Evolutionary conservation across 768 basidiomycete genomes (phyloP).

Genomic region (Tricholoma sp.): DNA sequence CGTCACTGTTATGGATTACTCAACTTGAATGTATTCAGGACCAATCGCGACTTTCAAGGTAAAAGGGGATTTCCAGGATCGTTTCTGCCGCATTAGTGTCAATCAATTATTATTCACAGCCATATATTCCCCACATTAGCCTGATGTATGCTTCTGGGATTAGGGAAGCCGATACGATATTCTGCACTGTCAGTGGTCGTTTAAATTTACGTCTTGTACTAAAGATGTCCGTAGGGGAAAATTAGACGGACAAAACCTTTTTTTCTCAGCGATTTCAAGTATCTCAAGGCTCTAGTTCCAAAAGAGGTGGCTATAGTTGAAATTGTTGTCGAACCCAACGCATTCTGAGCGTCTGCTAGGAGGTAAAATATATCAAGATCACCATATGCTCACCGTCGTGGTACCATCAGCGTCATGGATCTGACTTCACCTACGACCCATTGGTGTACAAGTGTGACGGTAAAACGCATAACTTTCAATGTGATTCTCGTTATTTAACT

Average conservation of each 20-base stretch:
- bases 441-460: constrained; percentile 59
- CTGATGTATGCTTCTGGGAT: constrained; percentile 37
- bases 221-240: constrained; percentile 42
- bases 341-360: constrained; percentile 28
- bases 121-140: constrained; percentile 43
- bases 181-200: constrained; percentile 34
- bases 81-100: not conserved
- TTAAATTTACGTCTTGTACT: constrained; percentile 15
- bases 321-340: not conserved
- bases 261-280: constrained; percentile 60
- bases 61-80: not conserved
- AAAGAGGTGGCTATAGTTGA: constrained; percentile 36
- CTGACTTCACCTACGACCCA: constrained; percentile 49
- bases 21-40: constrained; percentile 27
- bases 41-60: constrained; percentile 50
- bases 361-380: constrained; percentile 63
- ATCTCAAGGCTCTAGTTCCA: constrained; percentile 50
- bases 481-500: not conserved
- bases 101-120: constrained; percentile 19
- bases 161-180: constrained; percentile 33
- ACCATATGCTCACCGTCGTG: constrained; percentile 69
- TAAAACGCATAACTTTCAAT: constrained; percentile 13
- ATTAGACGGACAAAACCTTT: constrained; percentile 58
- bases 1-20: constrained; percentile 2
- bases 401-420: constrained; percentile 66